Evolutionary conservation across 192 early-diverging fungal species (phyloP).

Genomic region (Backusella mclennaniae): DNA sequence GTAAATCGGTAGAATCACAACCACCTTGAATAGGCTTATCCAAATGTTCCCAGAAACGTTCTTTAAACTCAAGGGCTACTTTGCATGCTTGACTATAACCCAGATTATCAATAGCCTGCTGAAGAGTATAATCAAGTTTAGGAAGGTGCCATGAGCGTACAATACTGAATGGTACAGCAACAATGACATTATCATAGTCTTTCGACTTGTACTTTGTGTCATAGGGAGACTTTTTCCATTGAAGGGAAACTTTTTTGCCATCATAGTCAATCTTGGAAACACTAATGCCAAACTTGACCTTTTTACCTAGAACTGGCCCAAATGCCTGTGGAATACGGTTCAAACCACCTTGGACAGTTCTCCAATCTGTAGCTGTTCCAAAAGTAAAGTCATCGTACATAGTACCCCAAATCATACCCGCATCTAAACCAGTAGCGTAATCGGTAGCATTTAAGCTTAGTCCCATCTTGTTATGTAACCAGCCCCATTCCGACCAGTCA

Average conservation of each 20-base stretch:
- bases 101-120: slow-evolving; percentile 20
- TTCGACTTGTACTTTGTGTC: slow-evolving; percentile 1
- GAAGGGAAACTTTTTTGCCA: slow-evolving; percentile 19
- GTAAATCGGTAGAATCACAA: slow-evolving; percentile 24
- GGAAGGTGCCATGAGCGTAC: slow-evolving; percentile 36
- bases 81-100: slow-evolving; percentile 20
- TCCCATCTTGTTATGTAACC: slow-evolving; percentile 23
- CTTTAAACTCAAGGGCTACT: slow-evolving; percentile 25
- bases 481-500: slow-evolving; percentile 21
- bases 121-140: slow-evolving; percentile 10
- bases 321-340: slow-evolving; percentile 36
- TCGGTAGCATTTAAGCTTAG: slow-evolving; percentile 16
- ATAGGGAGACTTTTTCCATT: slow-evolving; percentile 17
- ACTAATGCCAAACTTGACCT: slow-evolving; percentile 15
- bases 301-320: slow-evolving; percentile 7
- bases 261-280: slow-evolving; percentile 23
- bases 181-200: slow-evolving; percentile 31
- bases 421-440: slow-evolving; percentile 5
- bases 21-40: slow-evolving; percentile 31
- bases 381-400: slow-evolving; percentile 19
- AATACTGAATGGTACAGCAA: slow-evolving; percentile 28
- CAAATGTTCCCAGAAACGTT: slow-evolving; percentile 33
- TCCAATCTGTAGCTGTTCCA: slow-evolving; percentile 19
- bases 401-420: background rate
- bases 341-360: slow-evolving; percentile 31